phyloP scores from a whole-genome alignment of 257 asterid species.

The Striga asiatica region DNA sequence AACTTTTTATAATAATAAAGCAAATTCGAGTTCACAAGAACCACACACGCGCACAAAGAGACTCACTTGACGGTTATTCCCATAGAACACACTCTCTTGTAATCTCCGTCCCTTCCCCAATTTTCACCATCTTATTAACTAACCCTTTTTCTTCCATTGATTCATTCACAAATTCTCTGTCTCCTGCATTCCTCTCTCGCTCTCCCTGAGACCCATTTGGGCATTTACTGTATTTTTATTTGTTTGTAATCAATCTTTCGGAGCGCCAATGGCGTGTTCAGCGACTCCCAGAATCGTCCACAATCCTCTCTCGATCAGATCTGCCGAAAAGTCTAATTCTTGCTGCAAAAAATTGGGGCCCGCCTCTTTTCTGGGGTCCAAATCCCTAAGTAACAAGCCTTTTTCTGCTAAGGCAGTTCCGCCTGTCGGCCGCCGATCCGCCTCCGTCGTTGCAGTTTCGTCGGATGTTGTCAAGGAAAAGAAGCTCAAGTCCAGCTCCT shows the following conservation, averaged over 20 bases:
- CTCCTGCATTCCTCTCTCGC: slow-evolving; percentile 5
- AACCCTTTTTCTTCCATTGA: background rate
- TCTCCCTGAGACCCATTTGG: background rate
- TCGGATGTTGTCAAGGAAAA: slow-evolving; percentile 76
- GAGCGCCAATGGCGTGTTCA: slow-evolving; percentile 44
- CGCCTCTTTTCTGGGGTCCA: slow-evolving; percentile 42
- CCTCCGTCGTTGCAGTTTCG: slow-evolving; percentile 40
- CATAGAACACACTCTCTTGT: slow-evolving; percentile 34
- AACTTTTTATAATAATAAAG: no score
- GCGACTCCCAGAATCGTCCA: slow-evolving; percentile 48
- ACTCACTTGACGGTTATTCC: slow-evolving; percentile 38
- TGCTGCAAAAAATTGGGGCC: slow-evolving; percentile 19
- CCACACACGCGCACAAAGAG: slow-evolving; percentile 10
- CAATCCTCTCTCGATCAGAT: slow-evolving; percentile 47
- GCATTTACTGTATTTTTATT: background rate
- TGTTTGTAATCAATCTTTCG: background rate
- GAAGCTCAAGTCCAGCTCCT: slow-evolving; percentile 38
- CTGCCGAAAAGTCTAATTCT: slow-evolving; percentile 38
- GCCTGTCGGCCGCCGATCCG: slow-evolving; percentile 32
- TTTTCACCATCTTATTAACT: slow-evolving; percentile 4
- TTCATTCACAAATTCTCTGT: background rate
- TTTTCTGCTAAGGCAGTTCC: slow-evolving; percentile 14
- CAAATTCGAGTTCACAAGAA: no score
- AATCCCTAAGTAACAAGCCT: slow-evolving; percentile 18
- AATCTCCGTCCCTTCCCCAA: slow-evolving; percentile 33